These are phyloP conservation scores for Colletotrichum incanum DNA, from an alignment of 2,329 filamentous ascomycete species.

Conservation along the genomic window DNA sequence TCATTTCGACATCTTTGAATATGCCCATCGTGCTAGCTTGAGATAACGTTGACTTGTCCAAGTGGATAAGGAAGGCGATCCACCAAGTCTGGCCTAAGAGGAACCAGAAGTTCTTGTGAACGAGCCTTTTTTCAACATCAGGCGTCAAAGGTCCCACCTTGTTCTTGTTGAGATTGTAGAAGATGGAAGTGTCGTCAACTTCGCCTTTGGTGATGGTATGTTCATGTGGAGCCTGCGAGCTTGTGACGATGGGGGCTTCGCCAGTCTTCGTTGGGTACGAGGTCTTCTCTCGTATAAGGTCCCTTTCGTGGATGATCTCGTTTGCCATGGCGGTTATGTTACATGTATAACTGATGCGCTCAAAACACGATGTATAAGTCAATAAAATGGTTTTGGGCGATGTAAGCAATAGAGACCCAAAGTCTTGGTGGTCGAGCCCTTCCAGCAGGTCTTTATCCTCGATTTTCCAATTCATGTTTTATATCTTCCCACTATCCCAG, in stretches of 20 bases:
- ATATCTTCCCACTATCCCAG: no score
- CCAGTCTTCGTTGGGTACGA: not conserved
- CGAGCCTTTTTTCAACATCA: conserved; percentile 32
- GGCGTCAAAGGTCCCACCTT: conserved; percentile 35
- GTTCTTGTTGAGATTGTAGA: conserved; percentile 46
- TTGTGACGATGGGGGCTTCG: not conserved
- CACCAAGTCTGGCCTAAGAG: conserved; percentile 44
- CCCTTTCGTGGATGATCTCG: not conserved
- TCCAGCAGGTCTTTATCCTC: no score
- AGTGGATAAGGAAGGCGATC: conserved; percentile 46
- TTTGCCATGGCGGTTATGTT: not conserved
- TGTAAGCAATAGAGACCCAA: no score
- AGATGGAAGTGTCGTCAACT: conserved; percentile 46
- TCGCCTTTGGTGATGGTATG: conserved; percentile 42
- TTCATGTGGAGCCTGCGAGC: not conserved
- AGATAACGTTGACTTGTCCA: conserved; percentile 47
- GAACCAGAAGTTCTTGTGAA: conserved; percentile 47
- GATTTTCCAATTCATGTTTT: no score
- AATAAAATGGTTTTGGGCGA: no score
- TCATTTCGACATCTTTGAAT: conserved; percentile 47
- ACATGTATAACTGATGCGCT: no score
- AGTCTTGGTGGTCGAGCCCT: no score
- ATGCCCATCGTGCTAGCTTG: conserved; percentile 48
- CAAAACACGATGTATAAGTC: no score
- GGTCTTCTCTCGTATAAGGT: not conserved